Evolutionary conservation across 768 basidiomycete species (phyloP), one percentile per base, ranked within the genome.

Genomic region (Trametes cubensis): DNA sequence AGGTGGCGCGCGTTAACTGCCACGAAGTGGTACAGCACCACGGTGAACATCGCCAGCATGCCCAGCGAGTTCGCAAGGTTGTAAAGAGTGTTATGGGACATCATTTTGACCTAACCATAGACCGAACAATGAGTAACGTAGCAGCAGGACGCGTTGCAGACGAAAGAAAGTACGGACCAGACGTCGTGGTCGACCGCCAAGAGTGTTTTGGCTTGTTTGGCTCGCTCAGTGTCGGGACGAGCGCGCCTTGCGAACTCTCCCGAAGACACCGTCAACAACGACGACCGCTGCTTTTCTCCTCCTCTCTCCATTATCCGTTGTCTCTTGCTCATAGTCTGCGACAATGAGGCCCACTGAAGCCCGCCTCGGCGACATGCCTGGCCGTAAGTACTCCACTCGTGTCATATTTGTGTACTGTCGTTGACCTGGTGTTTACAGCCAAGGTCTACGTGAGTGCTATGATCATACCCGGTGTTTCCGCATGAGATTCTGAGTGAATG

Each of bases 11-110:
- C 85, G 69, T 95, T 95, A 63, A 96, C 92, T 38, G 92, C 88
- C 53, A 98, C 79, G 69, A 96, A 85, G 77, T 98, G 95, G 75
- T 95, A 97, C 49, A 85, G 83, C 56, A 98, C 88, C 58, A 95
- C 89, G 6, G 90, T 87, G 66, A 93, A 69, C 88, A 98, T 94
- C 28, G 95, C 91, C 55, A 92, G 79, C 40, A 87, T 79, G 40
- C 95, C 95, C 18, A 95, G 85, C 28, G 85, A 79, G 75, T 94
- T 95, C 61, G 93, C 89, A 55, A 96, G 81, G 57, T 83, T 81
- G 75, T 92, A 91, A 39, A 96, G 81, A 6, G 92, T 92, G 63
- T 83, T 77, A 75, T 94, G 86, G 55, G 82, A 85, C 39, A 96
- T 95, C 92, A 93, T 95, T 42, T 62, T 74, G 60, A 64, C 41